Evolutionary conservation across 768 basidiomycete genomes (phyloP).

Genomic region (Rhodotorula taiwanensis): DNA sequence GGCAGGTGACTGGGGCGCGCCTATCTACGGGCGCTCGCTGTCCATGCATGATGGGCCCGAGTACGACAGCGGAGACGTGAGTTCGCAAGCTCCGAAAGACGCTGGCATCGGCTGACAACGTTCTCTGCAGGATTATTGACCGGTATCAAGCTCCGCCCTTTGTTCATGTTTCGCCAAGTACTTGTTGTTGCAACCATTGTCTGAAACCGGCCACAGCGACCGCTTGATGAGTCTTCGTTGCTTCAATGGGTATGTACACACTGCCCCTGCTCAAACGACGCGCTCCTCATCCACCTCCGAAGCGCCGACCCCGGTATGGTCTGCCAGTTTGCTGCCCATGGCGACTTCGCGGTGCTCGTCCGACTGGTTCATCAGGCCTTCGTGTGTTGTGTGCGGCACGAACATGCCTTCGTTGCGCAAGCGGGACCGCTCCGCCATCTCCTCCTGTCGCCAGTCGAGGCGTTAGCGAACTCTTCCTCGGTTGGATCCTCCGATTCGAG

Average conservation of each 20-base stretch:
- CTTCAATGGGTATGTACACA: too few species aligned
- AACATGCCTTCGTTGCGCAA: conserved; percentile 13
- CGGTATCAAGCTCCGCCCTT: too few species aligned
- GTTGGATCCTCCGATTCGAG: too few species aligned
- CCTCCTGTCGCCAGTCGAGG: not conserved
- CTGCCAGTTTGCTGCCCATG: not conserved
- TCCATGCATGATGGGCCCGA: conserved; percentile 18
- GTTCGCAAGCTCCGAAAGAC: too few species aligned
- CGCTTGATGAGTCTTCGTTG: too few species aligned
- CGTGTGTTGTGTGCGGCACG: conserved; percentile 14
- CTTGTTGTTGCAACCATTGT: too few species aligned
- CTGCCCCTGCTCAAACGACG: too few species aligned
- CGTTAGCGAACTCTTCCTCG: too few species aligned
- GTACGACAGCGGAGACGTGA: conserved; percentile 27
- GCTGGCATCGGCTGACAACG: too few species aligned
- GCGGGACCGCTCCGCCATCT: conserved; percentile 18
- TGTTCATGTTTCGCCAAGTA: too few species aligned
- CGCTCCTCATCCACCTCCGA: not conserved
- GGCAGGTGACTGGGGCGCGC: conserved; percentile 34
- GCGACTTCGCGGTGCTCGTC: conserved; percentile 20
- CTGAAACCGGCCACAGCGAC: too few species aligned
- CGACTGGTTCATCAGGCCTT: conserved; percentile 3
- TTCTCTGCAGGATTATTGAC: too few species aligned
- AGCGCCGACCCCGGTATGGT: not conserved
- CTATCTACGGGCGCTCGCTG: conserved; percentile 12